Evolutionary conservation across 805 yeast genomes (phyloP).

Genomic region (Kodamaea sagamina): DNA sequence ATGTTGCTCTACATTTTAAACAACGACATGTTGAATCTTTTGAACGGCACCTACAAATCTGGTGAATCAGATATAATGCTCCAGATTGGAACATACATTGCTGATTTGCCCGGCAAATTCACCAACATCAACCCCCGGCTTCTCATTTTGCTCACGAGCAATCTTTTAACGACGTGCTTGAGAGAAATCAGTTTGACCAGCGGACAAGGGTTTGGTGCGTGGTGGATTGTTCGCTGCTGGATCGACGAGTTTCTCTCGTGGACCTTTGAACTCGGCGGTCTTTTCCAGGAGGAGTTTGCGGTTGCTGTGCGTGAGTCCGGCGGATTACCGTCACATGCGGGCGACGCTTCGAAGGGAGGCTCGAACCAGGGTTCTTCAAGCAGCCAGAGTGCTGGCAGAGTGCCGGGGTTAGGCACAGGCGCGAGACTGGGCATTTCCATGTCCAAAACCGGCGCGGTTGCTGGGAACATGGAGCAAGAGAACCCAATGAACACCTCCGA

Average conservation of each 20-base stretch:
- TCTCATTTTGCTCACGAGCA: constrained; percentile 53
- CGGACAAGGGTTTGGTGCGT: constrained; percentile 62
- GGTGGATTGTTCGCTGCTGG: constrained; percentile 82
- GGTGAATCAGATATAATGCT: constrained; percentile 15
- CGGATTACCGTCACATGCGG: constrained; percentile 11
- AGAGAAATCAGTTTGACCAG: constrained; percentile 62
- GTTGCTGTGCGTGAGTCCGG: constrained; percentile 2
- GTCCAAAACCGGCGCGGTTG: not conserved
- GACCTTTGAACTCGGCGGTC: constrained; percentile 65
- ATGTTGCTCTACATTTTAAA: constrained; percentile 35
- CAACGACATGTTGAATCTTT: constrained; percentile 23
- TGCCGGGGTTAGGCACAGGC: not conserved
- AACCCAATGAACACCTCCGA: too few species aligned
- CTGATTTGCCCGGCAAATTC: constrained; percentile 49
- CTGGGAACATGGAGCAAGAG: not conserved
- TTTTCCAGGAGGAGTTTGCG: constrained; percentile 36
- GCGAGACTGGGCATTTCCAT: constrained; percentile 3
- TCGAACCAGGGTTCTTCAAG: constrained; percentile 7
- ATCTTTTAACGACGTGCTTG: constrained; percentile 57
- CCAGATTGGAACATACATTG: constrained; percentile 29
- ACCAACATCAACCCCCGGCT: constrained; percentile 54
- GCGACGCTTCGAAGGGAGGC: constrained; percentile 10
- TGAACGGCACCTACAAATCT: constrained; percentile 11
- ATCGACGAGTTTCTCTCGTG: constrained; percentile 70
- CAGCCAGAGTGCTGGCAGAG: constrained; percentile 3